These are phyloP conservation scores for Pisolithus sp. DNA, from an alignment of 768 basidiomycete genomes.

Conservation along the genomic window DNA sequence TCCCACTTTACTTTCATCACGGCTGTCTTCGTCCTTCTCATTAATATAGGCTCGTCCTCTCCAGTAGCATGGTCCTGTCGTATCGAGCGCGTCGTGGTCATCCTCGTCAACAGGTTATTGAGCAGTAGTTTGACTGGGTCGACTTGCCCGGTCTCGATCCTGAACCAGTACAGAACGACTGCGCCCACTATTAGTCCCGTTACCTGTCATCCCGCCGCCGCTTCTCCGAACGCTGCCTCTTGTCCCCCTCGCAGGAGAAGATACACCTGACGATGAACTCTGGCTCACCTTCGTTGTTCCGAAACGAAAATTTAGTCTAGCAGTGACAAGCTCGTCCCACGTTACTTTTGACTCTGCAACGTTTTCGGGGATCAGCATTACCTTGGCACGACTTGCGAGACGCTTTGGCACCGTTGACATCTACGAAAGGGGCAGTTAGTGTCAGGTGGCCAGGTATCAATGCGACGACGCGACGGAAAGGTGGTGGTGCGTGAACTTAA, in stretches of 20 bases:
- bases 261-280: background rate
- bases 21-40: background rate
- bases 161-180: background rate
- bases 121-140: background rate
- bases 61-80: background rate
- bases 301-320: too few species aligned
- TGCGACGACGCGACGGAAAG: background rate
- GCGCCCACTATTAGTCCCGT: too few species aligned
- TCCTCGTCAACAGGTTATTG: conserved; percentile 3
- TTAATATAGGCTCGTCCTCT: background rate
- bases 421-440: background rate
- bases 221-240: background rate
- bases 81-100: background rate
- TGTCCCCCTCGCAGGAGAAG: background rate
- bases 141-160: background rate
- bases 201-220: background rate
- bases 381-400: background rate
- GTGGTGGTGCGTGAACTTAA: background rate
- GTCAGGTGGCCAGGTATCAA: background rate
- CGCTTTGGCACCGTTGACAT: background rate
- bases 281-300: background rate
- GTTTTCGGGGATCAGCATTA: background rate
- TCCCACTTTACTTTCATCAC: background rate
- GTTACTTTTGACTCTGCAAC: background rate
- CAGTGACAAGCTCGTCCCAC: background rate